Conservation (phyloP, 1,284 basidiomycete species). For the Inonotus hispidus region DNA sequence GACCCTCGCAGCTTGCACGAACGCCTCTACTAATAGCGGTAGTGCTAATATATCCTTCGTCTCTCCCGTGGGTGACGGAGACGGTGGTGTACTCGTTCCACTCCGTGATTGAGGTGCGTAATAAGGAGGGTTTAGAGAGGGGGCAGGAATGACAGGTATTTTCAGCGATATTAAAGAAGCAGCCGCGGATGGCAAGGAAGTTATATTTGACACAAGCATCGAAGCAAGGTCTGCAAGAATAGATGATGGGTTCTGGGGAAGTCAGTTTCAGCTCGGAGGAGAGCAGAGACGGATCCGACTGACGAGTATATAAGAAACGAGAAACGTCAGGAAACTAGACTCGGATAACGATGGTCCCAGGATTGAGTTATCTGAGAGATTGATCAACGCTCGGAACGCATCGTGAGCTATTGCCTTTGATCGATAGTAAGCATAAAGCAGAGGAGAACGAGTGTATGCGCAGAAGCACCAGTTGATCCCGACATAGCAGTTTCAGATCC, state of each 20-base stretch:
- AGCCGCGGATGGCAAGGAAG: conserved; percentile 71
- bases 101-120: conserved; percentile 73
- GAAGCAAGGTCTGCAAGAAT: conserved; percentile 90
- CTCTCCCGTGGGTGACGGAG: conserved; percentile 55
- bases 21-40: conserved; percentile 80
- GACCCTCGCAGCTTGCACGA: conserved; percentile 64
- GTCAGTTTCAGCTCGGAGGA: not conserved
- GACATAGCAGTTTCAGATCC: conserved; percentile 80
- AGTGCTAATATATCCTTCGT: conserved; percentile 57
- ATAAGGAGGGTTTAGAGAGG: conserved; percentile 39
- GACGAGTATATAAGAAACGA: conserved; percentile 90
- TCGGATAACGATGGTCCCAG: conserved; percentile 72
- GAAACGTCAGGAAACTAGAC: conserved; percentile 71
- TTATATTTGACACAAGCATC: conserved; percentile 96
- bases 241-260: conserved; percentile 74
- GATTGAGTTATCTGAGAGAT: conserved; percentile 83
- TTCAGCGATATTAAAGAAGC: conserved; percentile 62
- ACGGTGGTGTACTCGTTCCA: conserved; percentile 61
- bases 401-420: conserved; percentile 86
- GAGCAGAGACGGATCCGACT: conserved; percentile 29
- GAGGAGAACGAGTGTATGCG: conserved; percentile 10
- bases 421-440: conserved; percentile 19
- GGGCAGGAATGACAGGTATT: conserved; percentile 56
- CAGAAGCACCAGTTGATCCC: conserved; percentile 73
- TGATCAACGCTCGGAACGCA: conserved; percentile 91